Percentiles rank a stretch among this genome's conserved stretches.
phyloP scores from a whole-genome alignment of 23 red algal genomes.

The Gracilaria domingensis region DNA sequence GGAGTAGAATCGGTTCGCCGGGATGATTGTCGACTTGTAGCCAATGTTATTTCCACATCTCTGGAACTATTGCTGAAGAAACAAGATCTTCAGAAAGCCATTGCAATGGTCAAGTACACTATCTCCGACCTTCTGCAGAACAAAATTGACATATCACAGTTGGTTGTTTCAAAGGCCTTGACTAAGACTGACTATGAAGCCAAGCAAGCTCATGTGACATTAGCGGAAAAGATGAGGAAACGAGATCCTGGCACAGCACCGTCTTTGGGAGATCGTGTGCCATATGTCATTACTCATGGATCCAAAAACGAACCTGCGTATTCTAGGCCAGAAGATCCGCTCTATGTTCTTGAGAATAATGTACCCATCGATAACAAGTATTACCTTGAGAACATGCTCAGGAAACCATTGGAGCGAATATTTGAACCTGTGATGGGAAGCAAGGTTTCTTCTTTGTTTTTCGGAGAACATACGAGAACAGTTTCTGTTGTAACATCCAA shows the following conservation, averaged over 20 bases:
- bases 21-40: constrained; percentile 98
- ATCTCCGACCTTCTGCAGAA: constrained; percentile 96
- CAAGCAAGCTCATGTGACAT: constrained; percentile 92
- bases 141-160: constrained; percentile 93
- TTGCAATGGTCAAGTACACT: constrained; percentile 87
- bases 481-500: constrained; percentile 85
- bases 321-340: constrained; percentile 93
- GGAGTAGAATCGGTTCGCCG: constrained; percentile 97
- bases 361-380: constrained; percentile 95
- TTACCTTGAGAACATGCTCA: constrained; percentile 99
- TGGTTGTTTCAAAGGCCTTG: constrained; percentile 94
- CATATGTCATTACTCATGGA: constrained; percentile 93
- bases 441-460: constrained; percentile 77
- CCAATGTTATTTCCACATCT: constrained; percentile 89
- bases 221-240: constrained; percentile 92
- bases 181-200: constrained; percentile 92
- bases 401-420: constrained; percentile 98
- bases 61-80: constrained; percentile 87
- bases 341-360: constrained; percentile 92
- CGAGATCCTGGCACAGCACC: constrained; percentile 93
- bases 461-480: constrained; percentile 91
- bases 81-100: constrained; percentile 83
- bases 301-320: constrained; percentile 85
- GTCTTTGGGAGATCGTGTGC: constrained; percentile 93
- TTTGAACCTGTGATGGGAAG: constrained; percentile 82